Base-by-base conservation (phyloP, 805 yeast genomes). In the Yarrowia alimentaria region DNA sequence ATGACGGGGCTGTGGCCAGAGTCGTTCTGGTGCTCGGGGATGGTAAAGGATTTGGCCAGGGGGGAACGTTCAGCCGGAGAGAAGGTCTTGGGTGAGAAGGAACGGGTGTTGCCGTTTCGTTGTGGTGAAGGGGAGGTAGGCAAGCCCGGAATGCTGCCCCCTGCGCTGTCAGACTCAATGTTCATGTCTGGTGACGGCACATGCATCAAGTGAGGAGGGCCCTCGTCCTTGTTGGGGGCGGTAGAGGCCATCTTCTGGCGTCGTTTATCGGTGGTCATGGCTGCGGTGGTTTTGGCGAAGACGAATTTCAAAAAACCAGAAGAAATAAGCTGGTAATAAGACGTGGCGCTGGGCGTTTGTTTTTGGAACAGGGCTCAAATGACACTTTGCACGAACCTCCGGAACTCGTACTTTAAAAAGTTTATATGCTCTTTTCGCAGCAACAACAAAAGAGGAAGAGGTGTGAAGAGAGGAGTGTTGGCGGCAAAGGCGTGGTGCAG, bases 51-150 rank as follows among this genome's bases (percentile, higher is more conserved):
- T 16, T 37, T 37, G 14, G 43, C 43, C 30, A 37, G 30, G 22
- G 43, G 43, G 1, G 43, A 37, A 16, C 30, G 30, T 17, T 37
- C 43, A 12, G 43, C 43, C 3, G 43, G 43, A 17, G 43, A 37
- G 20, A 3, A 37, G 6, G 30, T 24, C 16, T 37, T 37, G 7
- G 43, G 43, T 16, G 43, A 37, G n/a, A 37, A 37, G 29, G 14
- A 24, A 21, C 43, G 30, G n/a, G n/a, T n/a, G n/a, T n/a, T n/a
- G n/a, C n/a, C n/a, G n/a, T 0, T 14, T 24, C 11, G 43, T 24
- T 2, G 30, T 9, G 30, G 17, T n/a, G 16, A 30, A 16, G 14
- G 43, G 43, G 42, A 37, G 7, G 30, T 16, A 8, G 40, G 38
- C 13, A 34, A 7, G 20, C 30, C 9, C 7, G 30, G 28, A 12